A percentile compares a stretch with the other conserved stretches of the same genome.
Evolutionary conservation across 1,284 basidiomycete genomes (phyloP).

Genomic region (Naganishia sp.): DNA sequence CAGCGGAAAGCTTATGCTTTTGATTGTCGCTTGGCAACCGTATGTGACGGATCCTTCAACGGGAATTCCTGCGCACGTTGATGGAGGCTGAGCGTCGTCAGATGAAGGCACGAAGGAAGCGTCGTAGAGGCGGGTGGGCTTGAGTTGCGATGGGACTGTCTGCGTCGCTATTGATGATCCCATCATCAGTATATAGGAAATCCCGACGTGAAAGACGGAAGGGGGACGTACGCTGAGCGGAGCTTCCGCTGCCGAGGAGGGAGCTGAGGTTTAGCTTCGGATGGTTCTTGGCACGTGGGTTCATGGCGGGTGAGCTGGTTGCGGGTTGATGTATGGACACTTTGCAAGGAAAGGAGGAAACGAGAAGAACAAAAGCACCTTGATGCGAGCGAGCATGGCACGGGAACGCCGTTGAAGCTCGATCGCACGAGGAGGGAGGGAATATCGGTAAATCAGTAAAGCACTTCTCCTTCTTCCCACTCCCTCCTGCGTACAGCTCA

Average conservation of each 20-base stretch:
- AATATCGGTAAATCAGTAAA: no score
- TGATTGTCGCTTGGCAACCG: background rate
- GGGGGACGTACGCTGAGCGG: background rate
- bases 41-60: background rate
- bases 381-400: no score
- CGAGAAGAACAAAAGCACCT: no score
- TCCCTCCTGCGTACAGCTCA: no score
- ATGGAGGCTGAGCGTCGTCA: background rate
- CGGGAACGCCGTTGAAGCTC: no score
- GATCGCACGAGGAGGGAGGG: background rate
- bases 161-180: no score
- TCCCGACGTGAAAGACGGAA: background rate
- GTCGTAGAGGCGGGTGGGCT: slow-evolving; percentile 2
- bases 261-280: slow-evolving; percentile 10
- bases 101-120: background rate
- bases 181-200: no score
- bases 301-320: no score
- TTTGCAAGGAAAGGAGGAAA: no score
- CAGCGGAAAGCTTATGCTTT: no score
- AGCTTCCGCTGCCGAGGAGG: slow-evolving; percentile 1
- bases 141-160: slow-evolving; percentile 8
- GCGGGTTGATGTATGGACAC: no score
- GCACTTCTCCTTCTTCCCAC: no score
- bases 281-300: background rate
- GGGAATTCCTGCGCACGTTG: background rate